These are phyloP conservation scores for Urtica urens DNA, from an alignment of 306 rosid species.

Conservation along the genomic window DNA sequence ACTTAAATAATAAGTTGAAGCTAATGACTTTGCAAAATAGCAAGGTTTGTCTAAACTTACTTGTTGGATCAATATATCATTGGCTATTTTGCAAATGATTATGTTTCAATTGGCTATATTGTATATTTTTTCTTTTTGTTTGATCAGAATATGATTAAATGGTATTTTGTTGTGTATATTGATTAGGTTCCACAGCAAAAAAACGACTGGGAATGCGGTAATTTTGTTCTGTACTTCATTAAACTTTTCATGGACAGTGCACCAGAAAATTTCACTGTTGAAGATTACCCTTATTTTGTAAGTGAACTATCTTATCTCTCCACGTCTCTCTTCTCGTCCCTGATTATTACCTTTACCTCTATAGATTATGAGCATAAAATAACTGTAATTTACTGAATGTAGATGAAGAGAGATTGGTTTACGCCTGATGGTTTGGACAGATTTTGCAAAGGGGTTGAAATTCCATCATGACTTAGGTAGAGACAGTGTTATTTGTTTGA, in stretches of 20 bases:
- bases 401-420: conserved; percentile 73
- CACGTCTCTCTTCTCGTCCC: background rate
- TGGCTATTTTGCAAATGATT: no score
- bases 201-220: conserved; percentile 61
- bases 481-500: no score
- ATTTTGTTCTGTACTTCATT: conserved; percentile 62
- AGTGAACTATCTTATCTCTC: conserved; percentile 22
- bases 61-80: no score
- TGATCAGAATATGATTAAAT: no score
- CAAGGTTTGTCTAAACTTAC: no score
- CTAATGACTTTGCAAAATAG: no score
- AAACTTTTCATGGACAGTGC: conserved; percentile 44
- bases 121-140: background rate
- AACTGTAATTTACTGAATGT: no score
- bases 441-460: conserved; percentile 34
- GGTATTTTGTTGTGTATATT: background rate
- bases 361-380: no score
- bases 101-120: no score
- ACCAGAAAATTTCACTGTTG: conserved; percentile 44
- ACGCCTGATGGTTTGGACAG: conserved; percentile 27
- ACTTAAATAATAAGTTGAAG: no score
- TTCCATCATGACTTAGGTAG: no score
- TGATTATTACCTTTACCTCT: background rate
- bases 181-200: conserved; percentile 73
- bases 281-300: conserved; percentile 63